Conservation (phyloP, 129 eudicot genomes). For the Tagetes patula region DNA sequence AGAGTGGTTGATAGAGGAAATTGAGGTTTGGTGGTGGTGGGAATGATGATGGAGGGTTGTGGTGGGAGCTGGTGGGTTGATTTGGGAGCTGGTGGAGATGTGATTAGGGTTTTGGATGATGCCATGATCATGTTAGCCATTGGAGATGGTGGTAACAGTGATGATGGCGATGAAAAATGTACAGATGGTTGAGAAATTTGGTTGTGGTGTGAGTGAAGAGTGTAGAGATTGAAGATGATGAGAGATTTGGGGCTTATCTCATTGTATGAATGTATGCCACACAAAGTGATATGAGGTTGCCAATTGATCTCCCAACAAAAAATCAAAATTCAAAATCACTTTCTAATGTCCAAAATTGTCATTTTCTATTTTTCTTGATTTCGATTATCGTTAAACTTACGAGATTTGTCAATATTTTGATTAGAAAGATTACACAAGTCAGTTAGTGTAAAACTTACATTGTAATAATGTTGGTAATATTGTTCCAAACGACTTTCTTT, state of each 20-base stretch:
- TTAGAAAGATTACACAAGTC: no score
- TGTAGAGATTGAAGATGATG: constrained; percentile 19
- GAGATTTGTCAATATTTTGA: no score
- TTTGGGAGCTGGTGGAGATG: constrained; percentile 47
- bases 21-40: constrained; percentile 34
- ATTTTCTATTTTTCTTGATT: background rate
- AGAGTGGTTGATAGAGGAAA: constrained; percentile 37
- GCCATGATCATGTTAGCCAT: constrained; percentile 84
- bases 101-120: constrained; percentile 71
- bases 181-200: constrained; percentile 2
- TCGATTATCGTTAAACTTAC: no score
- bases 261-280: constrained; percentile 54
- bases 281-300: constrained; percentile 49
- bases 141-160: background rate
- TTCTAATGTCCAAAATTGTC: constrained; percentile 17
- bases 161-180: constrained; percentile 18
- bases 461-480: no score
- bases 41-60: constrained; percentile 28
- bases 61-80: constrained; percentile 31
- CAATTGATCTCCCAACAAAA: constrained; percentile 11
- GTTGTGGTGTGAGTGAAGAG: constrained; percentile 18
- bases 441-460: no score
- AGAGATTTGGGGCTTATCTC: constrained; percentile 39
- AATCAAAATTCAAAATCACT: background rate
- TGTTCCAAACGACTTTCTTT: no score